Evolutionary conservation across 768 basidiomycete species (phyloP).

Genomic region (Podaxis sp.): DNA sequence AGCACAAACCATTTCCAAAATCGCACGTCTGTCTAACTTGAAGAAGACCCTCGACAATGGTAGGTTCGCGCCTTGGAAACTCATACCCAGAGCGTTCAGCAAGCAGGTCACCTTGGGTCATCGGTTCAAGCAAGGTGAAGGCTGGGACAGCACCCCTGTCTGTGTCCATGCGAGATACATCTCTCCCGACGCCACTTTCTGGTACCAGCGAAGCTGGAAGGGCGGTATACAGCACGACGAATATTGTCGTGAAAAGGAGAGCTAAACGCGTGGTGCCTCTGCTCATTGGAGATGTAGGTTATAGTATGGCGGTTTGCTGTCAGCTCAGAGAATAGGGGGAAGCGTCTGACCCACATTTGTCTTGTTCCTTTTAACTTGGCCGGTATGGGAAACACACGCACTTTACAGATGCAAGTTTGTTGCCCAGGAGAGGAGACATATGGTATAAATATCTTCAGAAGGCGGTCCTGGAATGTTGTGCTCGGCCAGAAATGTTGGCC

Average conservation of each 20-base stretch:
- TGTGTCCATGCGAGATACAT: neutral
- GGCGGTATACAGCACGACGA: neutral
- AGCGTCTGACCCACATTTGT: neutral
- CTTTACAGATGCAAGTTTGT: no score
- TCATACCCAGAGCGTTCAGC: neutral
- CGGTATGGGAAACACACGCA: no score
- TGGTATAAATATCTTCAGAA: no score
- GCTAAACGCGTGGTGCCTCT: neutral
- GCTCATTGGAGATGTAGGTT: neutral
- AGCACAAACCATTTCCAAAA: constrained; percentile 1
- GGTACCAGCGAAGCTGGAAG: neutral
- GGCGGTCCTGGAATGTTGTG: no score
- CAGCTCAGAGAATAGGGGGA: neutral
- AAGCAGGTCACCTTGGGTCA: neutral
- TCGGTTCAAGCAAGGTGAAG: neutral
- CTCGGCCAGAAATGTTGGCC: no score
- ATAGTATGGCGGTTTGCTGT: neutral
- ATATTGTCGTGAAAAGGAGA: neutral
- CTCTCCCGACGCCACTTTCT: neutral
- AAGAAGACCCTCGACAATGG: constrained; percentile 8
- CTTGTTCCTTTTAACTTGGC: neutral
- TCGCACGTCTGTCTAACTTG: constrained; percentile 5
- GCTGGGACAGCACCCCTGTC: neutral
- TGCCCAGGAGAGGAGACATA: no score
- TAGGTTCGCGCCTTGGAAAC: constrained; percentile 2